A percentile compares a stretch with the other conserved stretches of the same genome.
Evolutionary conservation across 2,329 filamentous ascomycete genomes (phyloP).

Genomic region (Hymenotorrendiella dingleyae): DNA sequence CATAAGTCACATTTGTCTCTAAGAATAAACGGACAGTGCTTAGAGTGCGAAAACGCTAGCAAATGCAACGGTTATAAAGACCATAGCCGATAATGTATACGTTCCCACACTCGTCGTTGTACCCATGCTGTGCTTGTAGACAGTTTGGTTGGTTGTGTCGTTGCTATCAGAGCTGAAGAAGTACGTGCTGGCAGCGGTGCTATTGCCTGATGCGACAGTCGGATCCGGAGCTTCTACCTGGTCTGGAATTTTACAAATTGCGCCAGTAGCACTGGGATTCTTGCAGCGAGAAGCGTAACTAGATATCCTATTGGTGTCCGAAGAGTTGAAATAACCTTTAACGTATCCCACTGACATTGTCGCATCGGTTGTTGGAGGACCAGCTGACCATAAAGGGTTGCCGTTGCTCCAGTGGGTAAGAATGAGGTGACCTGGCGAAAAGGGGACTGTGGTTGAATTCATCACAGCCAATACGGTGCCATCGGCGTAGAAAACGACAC

Average conservation of each 20-base stretch:
- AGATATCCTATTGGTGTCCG: conserved; percentile 32
- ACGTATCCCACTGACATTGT: conserved; percentile 61
- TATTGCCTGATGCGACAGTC: conserved; percentile 14
- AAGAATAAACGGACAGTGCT: too few relatives aligned
- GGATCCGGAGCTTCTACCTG: conserved; percentile 32
- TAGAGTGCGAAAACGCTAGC: too few relatives aligned
- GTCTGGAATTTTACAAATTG: conserved; percentile 47
- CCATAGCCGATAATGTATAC: too few relatives aligned
- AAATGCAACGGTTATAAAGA: too few relatives aligned
- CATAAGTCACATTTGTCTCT: too few relatives aligned
- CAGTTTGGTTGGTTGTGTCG: conserved; percentile 44
- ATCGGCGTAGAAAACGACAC: conserved; percentile 66
- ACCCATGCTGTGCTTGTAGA: conserved; percentile 26
- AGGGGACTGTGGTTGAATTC: conserved; percentile 51
- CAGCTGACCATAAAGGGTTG: conserved; percentile 63
- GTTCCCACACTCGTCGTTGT: too few relatives aligned
- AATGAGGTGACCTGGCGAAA: conserved; percentile 57
- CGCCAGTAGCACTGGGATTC: conserved; percentile 32
- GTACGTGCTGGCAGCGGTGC: conserved; percentile 32
- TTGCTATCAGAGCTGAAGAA: conserved; percentile 46
- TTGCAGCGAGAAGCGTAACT: conserved; percentile 39
- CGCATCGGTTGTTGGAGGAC: conserved; percentile 59
- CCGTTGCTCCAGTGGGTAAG: conserved; percentile 78
- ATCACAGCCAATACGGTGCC: conserved; percentile 50
- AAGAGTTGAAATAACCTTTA: conserved; percentile 76